Conservation (phyloP, 2,329 filamentous ascomycete species). For the Zasmidium cellare region DNA sequence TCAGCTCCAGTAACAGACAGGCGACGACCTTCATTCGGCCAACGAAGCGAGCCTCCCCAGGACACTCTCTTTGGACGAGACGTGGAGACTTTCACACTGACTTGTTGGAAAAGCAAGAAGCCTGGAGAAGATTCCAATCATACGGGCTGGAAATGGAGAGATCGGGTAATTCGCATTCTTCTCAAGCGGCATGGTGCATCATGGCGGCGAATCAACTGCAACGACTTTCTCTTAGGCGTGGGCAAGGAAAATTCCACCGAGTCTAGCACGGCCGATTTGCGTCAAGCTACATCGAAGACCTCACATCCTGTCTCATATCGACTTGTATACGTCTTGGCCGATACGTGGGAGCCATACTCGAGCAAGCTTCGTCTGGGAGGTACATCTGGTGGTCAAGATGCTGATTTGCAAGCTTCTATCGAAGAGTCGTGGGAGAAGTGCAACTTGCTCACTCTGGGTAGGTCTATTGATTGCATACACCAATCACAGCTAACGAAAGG, state of each 20-base stretch:
- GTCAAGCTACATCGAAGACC: not conserved
- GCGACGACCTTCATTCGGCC: not conserved
- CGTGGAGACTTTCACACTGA: not conserved
- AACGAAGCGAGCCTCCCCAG: not conserved
- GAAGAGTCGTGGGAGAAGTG: not conserved
- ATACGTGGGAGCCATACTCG: not conserved
- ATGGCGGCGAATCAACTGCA: not conserved
- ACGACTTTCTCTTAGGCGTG: not conserved
- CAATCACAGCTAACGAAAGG: not conserved
- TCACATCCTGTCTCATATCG: not conserved
- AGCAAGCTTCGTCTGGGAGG: not conserved
- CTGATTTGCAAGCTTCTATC: not conserved
- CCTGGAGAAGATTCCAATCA: not conserved
- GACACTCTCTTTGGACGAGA: not conserved
- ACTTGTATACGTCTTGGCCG: not conserved
- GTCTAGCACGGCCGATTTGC: not conserved
- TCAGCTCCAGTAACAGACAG: not conserved
- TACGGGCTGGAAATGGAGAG: not conserved
- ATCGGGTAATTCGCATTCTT: not conserved
- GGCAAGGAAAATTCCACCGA: not conserved
- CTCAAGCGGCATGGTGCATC: not conserved
- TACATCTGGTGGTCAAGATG: not conserved
- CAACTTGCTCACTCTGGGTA: not conserved
- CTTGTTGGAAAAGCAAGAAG: not conserved
- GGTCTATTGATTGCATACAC: not conserved